Conservation (phyloP, 2,329 filamentous ascomycete genomes). For the Penicillium sp. region DNA sequence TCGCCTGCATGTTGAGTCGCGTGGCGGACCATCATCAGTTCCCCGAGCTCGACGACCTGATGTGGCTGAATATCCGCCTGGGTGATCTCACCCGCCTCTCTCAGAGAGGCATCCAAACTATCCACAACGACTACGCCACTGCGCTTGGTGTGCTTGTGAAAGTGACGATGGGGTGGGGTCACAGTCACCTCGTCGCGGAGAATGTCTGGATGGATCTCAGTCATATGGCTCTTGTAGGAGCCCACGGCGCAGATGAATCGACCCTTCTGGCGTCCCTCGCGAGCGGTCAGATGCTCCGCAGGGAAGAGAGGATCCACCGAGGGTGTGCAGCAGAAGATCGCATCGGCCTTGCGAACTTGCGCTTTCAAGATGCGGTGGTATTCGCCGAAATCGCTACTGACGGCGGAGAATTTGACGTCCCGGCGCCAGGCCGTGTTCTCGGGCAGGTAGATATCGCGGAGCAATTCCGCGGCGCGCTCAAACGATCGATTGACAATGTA, state of each 20-base stretch:
- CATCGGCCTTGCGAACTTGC: slow-evolving; percentile 63
- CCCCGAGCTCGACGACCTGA: slow-evolving; percentile 81
- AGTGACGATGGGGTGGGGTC: slow-evolving; percentile 39
- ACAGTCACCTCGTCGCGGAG: slow-evolving; percentile 57
- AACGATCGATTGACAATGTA: slow-evolving; percentile 72
- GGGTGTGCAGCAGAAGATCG: slow-evolving; percentile 85
- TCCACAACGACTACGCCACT: slow-evolving; percentile 58
- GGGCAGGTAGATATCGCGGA: slow-evolving; percentile 51
- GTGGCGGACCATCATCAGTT: slow-evolving; percentile 62
- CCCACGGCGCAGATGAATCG: slow-evolving; percentile 42
- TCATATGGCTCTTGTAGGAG: slow-evolving; percentile 63
- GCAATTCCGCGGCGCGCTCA: slow-evolving; percentile 40
- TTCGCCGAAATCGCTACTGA: slow-evolving; percentile 67
- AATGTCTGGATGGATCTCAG: slow-evolving; percentile 73
- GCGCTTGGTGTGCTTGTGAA: slow-evolving; percentile 48
- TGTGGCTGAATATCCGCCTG: slow-evolving; percentile 65
- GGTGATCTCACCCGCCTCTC: slow-evolving; percentile 81
- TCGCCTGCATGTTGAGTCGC: slow-evolving; percentile 39
- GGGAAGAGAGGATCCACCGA: slow-evolving; percentile 71
- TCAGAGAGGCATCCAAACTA: slow-evolving; percentile 70
- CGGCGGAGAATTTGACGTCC: slow-evolving; percentile 60
- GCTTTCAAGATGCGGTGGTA: slow-evolving; percentile 62
- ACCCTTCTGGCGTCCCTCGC: slow-evolving; percentile 41
- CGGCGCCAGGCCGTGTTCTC: slow-evolving; percentile 56
- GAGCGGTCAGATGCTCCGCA: slow-evolving; percentile 61